phyloP scores from a whole-genome alignment of 169 alveolate genomes.

The Eimeria brunetti region DNA sequence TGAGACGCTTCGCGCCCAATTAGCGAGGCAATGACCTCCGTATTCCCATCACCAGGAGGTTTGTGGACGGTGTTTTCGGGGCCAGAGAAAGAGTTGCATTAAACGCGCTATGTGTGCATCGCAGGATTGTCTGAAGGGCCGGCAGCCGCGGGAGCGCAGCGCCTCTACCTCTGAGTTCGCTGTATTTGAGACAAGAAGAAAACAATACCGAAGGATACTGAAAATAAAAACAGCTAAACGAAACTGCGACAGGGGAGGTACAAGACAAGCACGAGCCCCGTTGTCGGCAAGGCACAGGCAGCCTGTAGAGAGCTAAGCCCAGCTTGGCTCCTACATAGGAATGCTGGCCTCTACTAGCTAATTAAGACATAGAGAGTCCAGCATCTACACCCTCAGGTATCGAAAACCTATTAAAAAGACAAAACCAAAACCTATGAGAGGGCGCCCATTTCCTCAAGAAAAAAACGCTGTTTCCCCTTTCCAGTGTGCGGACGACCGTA shows the following conservation, averaged over 20 bases:
- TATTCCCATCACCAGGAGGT: background rate
- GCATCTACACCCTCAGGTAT: no score
- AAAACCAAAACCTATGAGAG: no score
- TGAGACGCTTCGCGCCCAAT: background rate
- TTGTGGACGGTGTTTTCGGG: background rate
- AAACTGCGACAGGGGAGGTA: background rate
- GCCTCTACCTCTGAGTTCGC: background rate
- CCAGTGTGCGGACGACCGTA: no score
- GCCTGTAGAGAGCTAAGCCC: no score
- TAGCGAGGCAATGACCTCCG: background rate
- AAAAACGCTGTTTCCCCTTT: no score
- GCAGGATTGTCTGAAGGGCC: slow-evolving; percentile 5
- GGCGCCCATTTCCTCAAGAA: no score
- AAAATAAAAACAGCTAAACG: background rate
- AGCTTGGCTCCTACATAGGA: no score
- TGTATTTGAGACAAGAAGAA: slow-evolving; percentile 8
- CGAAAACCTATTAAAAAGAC: no score
- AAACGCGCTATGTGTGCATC: background rate
- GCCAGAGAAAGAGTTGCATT: background rate
- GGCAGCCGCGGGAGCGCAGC: background rate
- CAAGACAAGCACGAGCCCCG: slow-evolving; percentile 37
- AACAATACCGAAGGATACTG: background rate
- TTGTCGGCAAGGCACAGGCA: slow-evolving; percentile 46
- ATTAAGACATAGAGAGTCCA: no score
- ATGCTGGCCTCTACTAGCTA: no score